phyloP scores from a whole-genome alignment of 345 rosid genomes.

The Populus euphratica region DNA sequence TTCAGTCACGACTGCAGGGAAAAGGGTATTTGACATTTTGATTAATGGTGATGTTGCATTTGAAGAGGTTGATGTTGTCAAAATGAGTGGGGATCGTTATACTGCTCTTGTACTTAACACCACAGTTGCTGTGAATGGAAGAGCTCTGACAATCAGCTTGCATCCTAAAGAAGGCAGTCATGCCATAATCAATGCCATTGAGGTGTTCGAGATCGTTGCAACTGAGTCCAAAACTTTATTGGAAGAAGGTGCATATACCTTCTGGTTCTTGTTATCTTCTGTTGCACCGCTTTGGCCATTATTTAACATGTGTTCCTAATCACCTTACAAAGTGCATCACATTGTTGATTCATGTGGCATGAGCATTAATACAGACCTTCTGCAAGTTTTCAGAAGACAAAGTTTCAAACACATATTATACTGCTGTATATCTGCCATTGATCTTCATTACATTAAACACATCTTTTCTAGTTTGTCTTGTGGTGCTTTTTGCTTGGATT shows the following conservation, averaged over 20 bases:
- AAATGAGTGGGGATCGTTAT: slow-evolving; percentile 61
- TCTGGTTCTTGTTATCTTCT: not conserved
- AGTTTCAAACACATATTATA: not conserved
- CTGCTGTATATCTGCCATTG: not conserved
- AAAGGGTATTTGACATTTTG: slow-evolving; percentile 78
- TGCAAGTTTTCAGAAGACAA: not conserved
- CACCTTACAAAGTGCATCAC: not conserved
- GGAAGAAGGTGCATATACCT: slow-evolving; percentile 63
- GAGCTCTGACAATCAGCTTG: slow-evolving; percentile 66
- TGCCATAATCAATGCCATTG: slow-evolving; percentile 85
- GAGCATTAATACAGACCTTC: not conserved
- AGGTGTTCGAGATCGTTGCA: slow-evolving; percentile 71
- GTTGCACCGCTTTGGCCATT: not conserved
- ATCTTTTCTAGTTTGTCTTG: not conserved
- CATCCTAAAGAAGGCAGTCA: slow-evolving; percentile 59
- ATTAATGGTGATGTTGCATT: slow-evolving; percentile 64
- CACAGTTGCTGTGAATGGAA: slow-evolving; percentile 74
- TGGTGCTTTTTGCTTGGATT: not conserved
- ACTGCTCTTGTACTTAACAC: slow-evolving; percentile 76
- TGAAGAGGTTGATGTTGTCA: slow-evolving; percentile 55
- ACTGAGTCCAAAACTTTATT: slow-evolving; percentile 65
- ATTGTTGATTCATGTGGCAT: not conserved
- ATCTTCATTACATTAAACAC: not conserved
- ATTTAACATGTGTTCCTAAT: not conserved
- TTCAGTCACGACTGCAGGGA: slow-evolving; percentile 50